phyloP scores from a whole-genome alignment of 2,329 filamentous ascomycete genomes.

The Sporothrix pallida region DNA sequence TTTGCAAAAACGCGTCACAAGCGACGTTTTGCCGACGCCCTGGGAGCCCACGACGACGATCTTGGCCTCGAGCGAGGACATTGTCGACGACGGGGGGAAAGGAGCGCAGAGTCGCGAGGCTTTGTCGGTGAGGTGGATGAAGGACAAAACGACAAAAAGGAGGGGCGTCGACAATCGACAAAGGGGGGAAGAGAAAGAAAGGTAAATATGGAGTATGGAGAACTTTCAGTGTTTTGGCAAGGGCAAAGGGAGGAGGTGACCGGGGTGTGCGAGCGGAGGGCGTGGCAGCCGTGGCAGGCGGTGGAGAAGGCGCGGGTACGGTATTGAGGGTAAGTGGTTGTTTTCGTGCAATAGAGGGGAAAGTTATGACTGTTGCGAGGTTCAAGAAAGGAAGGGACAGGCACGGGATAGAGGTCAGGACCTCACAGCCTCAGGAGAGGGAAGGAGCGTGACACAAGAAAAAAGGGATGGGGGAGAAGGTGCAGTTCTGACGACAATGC shows the following conservation, averaged over 20 bases:
- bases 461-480: not conserved
- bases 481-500: not conserved
- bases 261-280: conserved; percentile 19
- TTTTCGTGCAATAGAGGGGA: conserved; percentile 18
- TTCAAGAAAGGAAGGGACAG: conserved; percentile 1
- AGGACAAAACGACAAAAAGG: not conserved
- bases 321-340: not conserved
- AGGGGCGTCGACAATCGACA: conserved; percentile 11
- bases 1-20: conserved; percentile 77
- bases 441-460: conserved; percentile 9
- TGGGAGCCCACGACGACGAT: conserved; percentile 81
- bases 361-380: not conserved
- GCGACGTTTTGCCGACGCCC: conserved; percentile 78
- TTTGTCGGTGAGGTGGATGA: not conserved
- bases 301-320: conserved; percentile 29
- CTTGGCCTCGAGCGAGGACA: conserved; percentile 76
- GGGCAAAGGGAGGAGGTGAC: conserved; percentile 16
- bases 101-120: not conserved
- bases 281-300: not conserved
- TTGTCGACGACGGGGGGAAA: conserved; percentile 37
- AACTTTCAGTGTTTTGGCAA: conserved; percentile 19
- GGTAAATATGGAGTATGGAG: not conserved
- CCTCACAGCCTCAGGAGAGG: not conserved
- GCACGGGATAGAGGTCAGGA: conserved; percentile 2
- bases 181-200: not conserved